Percentiles rank a stretch among this genome's conserved stretches.
Evolutionary conservation across 768 basidiomycete species (phyloP).

Genomic region (Punctularia strigosozonata): DNA sequence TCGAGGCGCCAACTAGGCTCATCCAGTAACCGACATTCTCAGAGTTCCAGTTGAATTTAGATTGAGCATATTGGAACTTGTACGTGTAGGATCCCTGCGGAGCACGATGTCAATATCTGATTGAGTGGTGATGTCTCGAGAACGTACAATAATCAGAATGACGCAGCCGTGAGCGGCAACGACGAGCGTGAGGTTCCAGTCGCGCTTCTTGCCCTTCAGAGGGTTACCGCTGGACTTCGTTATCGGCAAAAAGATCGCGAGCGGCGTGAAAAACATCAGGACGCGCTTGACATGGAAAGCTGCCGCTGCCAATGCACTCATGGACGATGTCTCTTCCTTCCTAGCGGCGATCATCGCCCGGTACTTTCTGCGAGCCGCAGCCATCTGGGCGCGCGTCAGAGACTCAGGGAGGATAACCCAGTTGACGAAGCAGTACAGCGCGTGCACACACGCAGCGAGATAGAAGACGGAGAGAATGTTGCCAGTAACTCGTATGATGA

Average conservation of each 20-base stretch:
- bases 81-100: slow-evolving; percentile 42
- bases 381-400: slow-evolving; percentile 40
- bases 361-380: slow-evolving; percentile 24
- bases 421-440: slow-evolving; percentile 34
- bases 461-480: slow-evolving; percentile 62
- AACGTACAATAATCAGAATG: slow-evolving; percentile 33
- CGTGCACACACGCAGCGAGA: slow-evolving; percentile 37
- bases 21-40: slow-evolving; percentile 71
- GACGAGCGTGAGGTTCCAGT: slow-evolving; percentile 57
- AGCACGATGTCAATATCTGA: not conserved
- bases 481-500: slow-evolving; percentile 48
- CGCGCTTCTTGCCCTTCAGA: slow-evolving; percentile 28
- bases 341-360: slow-evolving; percentile 7
- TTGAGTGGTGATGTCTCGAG: not conserved
- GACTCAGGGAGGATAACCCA: slow-evolving; percentile 72
- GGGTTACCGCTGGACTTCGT: slow-evolving; percentile 19
- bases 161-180: slow-evolving; percentile 39
- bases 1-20: slow-evolving; percentile 36
- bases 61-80: slow-evolving; percentile 55
- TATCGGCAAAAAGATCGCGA: slow-evolving; percentile 49
- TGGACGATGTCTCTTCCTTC: slow-evolving; percentile 9
- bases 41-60: slow-evolving; percentile 54
- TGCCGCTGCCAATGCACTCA: not conserved
- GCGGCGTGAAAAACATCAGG: slow-evolving; percentile 59
- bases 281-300: slow-evolving; percentile 27